A percentile compares a stretch with the other conserved stretches of the same genome.
Conservation (phyloP, 2,329 filamentous ascomycete species). For the Diaporthe citri region DNA sequence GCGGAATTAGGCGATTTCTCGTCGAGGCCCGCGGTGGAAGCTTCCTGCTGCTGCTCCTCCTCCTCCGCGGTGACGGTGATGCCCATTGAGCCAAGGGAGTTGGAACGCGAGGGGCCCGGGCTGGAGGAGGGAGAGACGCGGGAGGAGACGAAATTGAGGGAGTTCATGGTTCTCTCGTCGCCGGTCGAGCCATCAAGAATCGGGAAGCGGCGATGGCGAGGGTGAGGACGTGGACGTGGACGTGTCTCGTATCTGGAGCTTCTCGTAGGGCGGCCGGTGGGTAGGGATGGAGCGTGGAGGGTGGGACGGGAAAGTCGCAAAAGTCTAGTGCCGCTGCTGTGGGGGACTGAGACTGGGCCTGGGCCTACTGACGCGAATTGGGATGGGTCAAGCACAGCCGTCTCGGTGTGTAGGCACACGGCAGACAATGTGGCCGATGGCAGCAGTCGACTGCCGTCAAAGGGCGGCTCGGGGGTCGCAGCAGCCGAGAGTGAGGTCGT, state of each 20-base stretch:
- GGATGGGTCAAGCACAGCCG: constrained; percentile 4
- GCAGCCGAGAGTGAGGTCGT: constrained; percentile 23
- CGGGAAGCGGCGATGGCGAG: background rate
- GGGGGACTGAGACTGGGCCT: background rate
- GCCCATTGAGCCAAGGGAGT: constrained; percentile 69
- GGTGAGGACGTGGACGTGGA: background rate
- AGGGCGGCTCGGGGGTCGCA: constrained; percentile 8
- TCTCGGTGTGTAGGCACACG: constrained; percentile 1
- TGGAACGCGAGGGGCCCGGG: constrained; percentile 69
- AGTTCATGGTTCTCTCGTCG: constrained; percentile 84
- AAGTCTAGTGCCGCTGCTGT: constrained; percentile 17
- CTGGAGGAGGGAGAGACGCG: constrained; percentile 77
- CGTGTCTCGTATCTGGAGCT: constrained; percentile 22
- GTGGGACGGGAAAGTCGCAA: constrained; percentile 15
- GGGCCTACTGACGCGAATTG: constrained; percentile 3
- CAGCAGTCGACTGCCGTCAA: constrained; percentile 30
- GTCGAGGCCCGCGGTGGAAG: constrained; percentile 44
- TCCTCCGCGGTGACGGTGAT: constrained; percentile 59
- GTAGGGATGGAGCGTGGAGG: constrained; percentile 21
- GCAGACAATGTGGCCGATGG: constrained; percentile 23
- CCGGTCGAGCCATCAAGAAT: constrained; percentile 66
- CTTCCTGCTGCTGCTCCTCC: constrained; percentile 51
- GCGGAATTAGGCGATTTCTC: constrained; percentile 51
- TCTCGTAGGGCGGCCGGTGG: constrained; percentile 4
- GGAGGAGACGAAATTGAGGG: constrained; percentile 91